phyloP scores from a whole-genome alignment of 1,284 basidiomycete genomes.

The Porogramme epimiltina region DNA sequence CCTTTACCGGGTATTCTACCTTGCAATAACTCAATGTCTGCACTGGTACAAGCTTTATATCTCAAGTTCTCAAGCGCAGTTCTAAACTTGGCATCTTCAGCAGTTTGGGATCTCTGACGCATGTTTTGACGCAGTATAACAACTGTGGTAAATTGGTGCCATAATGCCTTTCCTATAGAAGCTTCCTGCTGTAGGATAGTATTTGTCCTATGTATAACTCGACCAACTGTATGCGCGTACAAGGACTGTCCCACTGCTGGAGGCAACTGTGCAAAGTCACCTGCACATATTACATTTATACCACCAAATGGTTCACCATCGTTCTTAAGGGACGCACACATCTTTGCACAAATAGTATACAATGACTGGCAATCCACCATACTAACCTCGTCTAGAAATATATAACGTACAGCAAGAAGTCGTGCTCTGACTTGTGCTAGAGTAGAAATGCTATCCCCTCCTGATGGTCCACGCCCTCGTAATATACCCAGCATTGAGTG shows the following conservation, averaged over 20 bases:
- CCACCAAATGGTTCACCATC: constrained; percentile 25
- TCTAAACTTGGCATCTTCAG: constrained; percentile 30
- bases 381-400: constrained; percentile 41
- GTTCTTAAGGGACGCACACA: constrained; percentile 9
- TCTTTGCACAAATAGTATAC: constrained; percentile 24
- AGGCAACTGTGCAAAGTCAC: constrained; percentile 32
- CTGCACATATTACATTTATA: constrained; percentile 28
- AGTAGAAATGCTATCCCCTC: background rate
- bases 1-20: constrained; percentile 5
- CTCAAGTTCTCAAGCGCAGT: constrained; percentile 37
- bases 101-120: constrained; percentile 29
- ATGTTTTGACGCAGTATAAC: constrained; percentile 40
- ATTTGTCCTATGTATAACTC: background rate
- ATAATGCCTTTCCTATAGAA: constrained; percentile 35
- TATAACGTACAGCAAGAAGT: constrained; percentile 32
- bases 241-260: constrained; percentile 20
- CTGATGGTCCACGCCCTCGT: background rate
- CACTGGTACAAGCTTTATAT: constrained; percentile 33
- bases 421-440: constrained; percentile 15
- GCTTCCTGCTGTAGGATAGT: constrained; percentile 24
- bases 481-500: constrained; percentile 36
- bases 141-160: constrained; percentile 38
- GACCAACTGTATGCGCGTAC: constrained; percentile 21
- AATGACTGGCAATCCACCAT: constrained; percentile 35
- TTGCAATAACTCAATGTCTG: constrained; percentile 33